Percentiles rank a stretch among this genome's conserved stretches.
Evolutionary conservation across 2,329 filamentous ascomycete genomes (phyloP).

Genomic region (Microsporum audouinii): DNA sequence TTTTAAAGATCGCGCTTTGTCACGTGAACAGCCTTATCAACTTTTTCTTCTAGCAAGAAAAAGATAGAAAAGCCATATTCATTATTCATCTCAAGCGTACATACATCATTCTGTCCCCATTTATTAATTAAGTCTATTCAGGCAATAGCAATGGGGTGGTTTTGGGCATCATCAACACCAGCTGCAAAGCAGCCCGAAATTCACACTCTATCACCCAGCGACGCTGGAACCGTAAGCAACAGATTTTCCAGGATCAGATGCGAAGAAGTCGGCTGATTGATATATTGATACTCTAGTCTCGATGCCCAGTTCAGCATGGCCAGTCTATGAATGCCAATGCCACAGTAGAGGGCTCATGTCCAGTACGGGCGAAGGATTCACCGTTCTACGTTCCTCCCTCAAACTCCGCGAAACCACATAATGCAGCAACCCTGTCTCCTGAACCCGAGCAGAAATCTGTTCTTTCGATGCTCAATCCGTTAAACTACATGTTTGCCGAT

Average conservation of each 20-base stretch:
- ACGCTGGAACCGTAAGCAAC: not conserved
- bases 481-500: constrained; percentile 92
- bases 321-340: constrained; percentile 21
- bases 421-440: constrained; percentile 19
- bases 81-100: not conserved
- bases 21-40: not conserved
- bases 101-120: not conserved
- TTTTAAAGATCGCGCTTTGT: not conserved
- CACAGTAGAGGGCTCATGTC: constrained; percentile 30
- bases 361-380: constrained; percentile 39
- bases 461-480: constrained; percentile 57
- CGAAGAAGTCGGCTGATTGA: not conserved
- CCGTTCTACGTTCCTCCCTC: constrained; percentile 35
- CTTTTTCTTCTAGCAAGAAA: not conserved
- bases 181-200: constrained; percentile 38
- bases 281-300: constrained; percentile 39
- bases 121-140: not conserved
- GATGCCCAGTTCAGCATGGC: constrained; percentile 56
- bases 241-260: not conserved
- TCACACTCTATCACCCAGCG: not conserved
- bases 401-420: constrained; percentile 21
- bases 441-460: constrained; percentile 36
- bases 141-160: constrained; percentile 51
- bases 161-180: constrained; percentile 50
- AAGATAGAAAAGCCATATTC: not conserved